Base-by-base conservation (phyloP, 2,329 filamentous ascomycete genomes). In the Trichoderma citrinoviride region DNA sequence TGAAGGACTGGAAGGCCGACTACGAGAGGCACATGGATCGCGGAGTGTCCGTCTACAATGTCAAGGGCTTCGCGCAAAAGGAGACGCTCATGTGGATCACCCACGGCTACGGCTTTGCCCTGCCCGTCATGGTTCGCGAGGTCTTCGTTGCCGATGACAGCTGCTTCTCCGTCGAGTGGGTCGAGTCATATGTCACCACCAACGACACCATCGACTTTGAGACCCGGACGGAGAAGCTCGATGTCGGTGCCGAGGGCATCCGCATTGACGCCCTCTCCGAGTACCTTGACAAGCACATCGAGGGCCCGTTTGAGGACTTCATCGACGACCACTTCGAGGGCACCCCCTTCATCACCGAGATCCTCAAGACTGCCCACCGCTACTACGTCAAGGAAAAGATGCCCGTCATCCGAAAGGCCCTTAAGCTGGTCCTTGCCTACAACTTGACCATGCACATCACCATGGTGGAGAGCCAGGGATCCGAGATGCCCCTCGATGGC, bases 1-100 rank as follows among this genome's bases (percentile, higher is more conserved):
- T 97, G 91, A 97, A 97, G 83, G 94, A 97, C 78, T 98, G 93
- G 93, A 96, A 94, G 80, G 93, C 93, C 50, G 94, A 98, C 77
- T 97, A 95, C 73, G 93, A 97, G 80, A 90, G 93, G 71, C 93
- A 97, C 75, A 86, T 95, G 71, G 90, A 87, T 68, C 87, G 91
- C 65, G 92, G 91, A 63, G 92, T 97, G 75, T 96, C 93, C 2
- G 90, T 97, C 55, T 93, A 90, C 78, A 97, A 97, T 74, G 95
- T 97, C 81, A 97, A 96, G 82, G 93, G 93, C 57, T 89, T 89
- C 69, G 80, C 86, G 15, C 81, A 83, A 67, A 88, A 87, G 76
- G 87, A 89, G 77, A 85, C 83, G 0, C 76, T 89, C 57, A 88
- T 98, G 78, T 97, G 93, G 87, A 93, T 98, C 77, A 97, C 94